These are phyloP conservation scores for Lichina pygmaea DNA, from an alignment of 495 filamentous ascomycete genomes.

Conservation along the genomic window DNA sequence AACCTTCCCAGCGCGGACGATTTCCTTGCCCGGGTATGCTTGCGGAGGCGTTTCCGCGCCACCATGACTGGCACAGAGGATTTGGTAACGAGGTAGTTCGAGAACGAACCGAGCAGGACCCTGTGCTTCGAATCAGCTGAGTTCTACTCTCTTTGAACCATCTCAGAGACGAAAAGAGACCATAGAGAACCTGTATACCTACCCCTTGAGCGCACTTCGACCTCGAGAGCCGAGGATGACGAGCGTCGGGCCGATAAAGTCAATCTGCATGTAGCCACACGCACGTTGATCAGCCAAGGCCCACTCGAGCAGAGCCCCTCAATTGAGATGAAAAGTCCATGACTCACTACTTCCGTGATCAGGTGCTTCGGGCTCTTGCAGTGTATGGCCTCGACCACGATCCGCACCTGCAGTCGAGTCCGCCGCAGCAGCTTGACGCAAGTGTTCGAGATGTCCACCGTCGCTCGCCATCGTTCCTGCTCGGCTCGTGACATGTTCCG, in stretches of 20 bases:
- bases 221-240: slow-evolving; percentile 81
- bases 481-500: slow-evolving; percentile 29
- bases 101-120: slow-evolving; percentile 82
- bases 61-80: slow-evolving; percentile 93
- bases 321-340: not conserved
- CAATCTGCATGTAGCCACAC: slow-evolving; percentile 28
- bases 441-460: slow-evolving; percentile 47
- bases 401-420: slow-evolving; percentile 69
- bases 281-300: not conserved
- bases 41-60: slow-evolving; percentile 51
- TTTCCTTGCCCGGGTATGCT: slow-evolving; percentile 31
- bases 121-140: slow-evolving; percentile 15
- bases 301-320: not conserved
- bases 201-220: slow-evolving; percentile 81
- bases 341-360: slow-evolving; percentile 19
- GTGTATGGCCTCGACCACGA: slow-evolving; percentile 87
- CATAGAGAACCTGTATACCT: slow-evolving; percentile 12
- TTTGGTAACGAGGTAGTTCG: slow-evolving; percentile 88
- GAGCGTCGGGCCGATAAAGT: slow-evolving; percentile 71
- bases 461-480: slow-evolving; percentile 48
- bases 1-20: not conserved
- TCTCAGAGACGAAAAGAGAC: not conserved
- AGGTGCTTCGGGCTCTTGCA: slow-evolving; percentile 63
- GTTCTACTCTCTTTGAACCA: not conserved
- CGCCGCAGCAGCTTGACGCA: slow-evolving; percentile 66